These are phyloP conservation scores for Pestalotiopsis sp. DNA, from an alignment of 2,329 filamentous ascomycete species.

Conservation along the genomic window DNA sequence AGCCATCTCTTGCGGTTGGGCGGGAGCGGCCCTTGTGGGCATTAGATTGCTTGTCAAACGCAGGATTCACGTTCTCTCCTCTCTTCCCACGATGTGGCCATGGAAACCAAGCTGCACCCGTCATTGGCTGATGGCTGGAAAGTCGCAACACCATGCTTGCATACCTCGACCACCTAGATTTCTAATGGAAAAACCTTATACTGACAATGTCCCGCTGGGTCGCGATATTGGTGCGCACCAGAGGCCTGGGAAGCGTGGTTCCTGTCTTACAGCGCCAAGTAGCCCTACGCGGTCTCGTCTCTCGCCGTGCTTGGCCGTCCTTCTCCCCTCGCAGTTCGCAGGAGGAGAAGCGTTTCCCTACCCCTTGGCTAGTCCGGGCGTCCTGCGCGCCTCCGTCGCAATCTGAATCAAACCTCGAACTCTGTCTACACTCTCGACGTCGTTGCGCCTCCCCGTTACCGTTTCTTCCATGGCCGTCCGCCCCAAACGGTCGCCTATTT, in stretches of 20 bases:
- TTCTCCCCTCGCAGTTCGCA: neutral
- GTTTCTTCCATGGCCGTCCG: neutral
- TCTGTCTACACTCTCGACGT: neutral
- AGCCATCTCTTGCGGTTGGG: neutral
- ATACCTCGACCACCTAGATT: neutral
- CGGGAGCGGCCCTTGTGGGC: neutral
- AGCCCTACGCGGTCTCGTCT: neutral
- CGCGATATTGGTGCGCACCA: neutral
- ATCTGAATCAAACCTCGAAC: neutral
- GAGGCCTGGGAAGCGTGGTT: neutral
- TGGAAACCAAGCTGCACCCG: neutral
- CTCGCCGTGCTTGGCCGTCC: neutral
- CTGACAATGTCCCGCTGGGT: neutral
- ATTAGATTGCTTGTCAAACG: neutral
- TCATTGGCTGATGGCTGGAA: neutral
- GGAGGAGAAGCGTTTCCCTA: neutral
- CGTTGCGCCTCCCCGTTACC: neutral
- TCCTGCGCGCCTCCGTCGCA: neutral
- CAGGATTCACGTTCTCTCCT: neutral
- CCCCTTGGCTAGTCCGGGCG: neutral
- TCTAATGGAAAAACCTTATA: neutral
- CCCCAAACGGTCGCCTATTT: neutral
- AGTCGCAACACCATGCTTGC: neutral
- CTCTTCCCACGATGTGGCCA: neutral
- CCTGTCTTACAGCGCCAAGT: neutral